Base-by-base conservation (phyloP, 1,284 basidiomycete species). In the Leccinum colubrinum region DNA sequence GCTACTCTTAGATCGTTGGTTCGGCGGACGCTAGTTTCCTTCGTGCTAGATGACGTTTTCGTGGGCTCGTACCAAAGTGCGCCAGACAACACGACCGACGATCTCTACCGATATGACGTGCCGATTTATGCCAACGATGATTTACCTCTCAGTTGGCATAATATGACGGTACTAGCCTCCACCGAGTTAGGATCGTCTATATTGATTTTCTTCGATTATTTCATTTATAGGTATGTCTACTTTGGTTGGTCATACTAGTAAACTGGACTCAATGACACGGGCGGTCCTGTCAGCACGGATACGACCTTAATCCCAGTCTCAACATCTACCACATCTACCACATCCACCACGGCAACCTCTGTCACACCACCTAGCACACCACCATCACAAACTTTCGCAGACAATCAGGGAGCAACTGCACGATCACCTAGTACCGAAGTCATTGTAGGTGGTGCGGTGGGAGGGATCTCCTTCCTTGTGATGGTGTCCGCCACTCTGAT, bases 121-220 rank as follows among this genome's bases (percentile, higher is more conserved):
- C 41, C 60, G 0, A 67, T 72, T 7, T 70, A 59, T 20, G 43
- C 54, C 8, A 68, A 67, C 51, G 22, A 50, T 4, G 50, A 59
- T 1, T 6, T 70, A 22, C 11, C 15, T 4, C 22, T 12, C 6
- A 60, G 67, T 1, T 1, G 54, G 27, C 68, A 72, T 27, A 54
- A 2, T 8, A 61, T 70, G 58, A 3, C 9, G 15, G 41, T 70
- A 27, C 12, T 35, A 4, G 61, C 68, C 0, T 15, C 57, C 7
- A 25, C 41, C 22, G 25, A 22, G 15, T n/a, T 17, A 3, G 35
- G 0, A 27, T 6, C 9, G n/a, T 33, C 3, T 1, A n/a, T 58
- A 22, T 56, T 67, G 25, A 60, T 67, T 2, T 15, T 69, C 7
- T 67, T 69, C 7, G 66, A 67, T 8, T 67, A 69, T 41, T 14